Conservation (phyloP, 2,329 filamentous ascomycete genomes). For the Curvularia sp. region DNA sequence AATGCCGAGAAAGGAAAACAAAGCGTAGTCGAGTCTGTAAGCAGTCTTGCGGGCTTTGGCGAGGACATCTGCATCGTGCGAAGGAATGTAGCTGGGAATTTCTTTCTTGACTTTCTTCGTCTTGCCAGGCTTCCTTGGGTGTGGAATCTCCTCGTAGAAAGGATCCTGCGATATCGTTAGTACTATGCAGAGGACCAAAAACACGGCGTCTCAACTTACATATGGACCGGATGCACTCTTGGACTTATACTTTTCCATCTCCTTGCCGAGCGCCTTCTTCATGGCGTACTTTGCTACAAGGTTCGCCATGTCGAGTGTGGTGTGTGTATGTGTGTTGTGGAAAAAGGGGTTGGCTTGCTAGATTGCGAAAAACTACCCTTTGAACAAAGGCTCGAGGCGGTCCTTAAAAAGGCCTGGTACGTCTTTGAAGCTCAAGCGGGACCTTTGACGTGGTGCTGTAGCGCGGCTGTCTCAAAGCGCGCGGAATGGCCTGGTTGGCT, state of each 20-base stretch:
- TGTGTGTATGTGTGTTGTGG: conserved; percentile 5
- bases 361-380: not conserved
- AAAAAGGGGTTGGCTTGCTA: not conserved
- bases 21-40: conserved; percentile 82
- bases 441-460: conserved; percentile 21
- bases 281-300: conserved; percentile 58
- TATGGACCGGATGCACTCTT: conserved; percentile 54
- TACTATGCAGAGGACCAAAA: not conserved
- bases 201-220: conserved; percentile 41
- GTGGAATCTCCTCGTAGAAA: conserved; percentile 83
- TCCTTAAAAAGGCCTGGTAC: conserved; percentile 24
- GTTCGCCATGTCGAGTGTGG: conserved; percentile 52
- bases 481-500: conserved; percentile 42
- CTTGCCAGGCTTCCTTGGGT: conserved; percentile 75
- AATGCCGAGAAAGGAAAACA: conserved; percentile 82
- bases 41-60: conserved; percentile 86
- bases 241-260: conserved; percentile 57
- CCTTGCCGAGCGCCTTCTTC: conserved; percentile 57
- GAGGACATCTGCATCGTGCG: conserved; percentile 81
- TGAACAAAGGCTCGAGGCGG: conserved; percentile 10
- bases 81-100: conserved; percentile 79
- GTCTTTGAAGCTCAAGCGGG: conserved; percentile 17
- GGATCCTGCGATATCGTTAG: conserved; percentile 70
- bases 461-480: conserved; percentile 38
- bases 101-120: conserved; percentile 86